Evolutionary conservation across 768 basidiomycete species (phyloP).

Genomic region (Kondoa malvinella): DNA sequence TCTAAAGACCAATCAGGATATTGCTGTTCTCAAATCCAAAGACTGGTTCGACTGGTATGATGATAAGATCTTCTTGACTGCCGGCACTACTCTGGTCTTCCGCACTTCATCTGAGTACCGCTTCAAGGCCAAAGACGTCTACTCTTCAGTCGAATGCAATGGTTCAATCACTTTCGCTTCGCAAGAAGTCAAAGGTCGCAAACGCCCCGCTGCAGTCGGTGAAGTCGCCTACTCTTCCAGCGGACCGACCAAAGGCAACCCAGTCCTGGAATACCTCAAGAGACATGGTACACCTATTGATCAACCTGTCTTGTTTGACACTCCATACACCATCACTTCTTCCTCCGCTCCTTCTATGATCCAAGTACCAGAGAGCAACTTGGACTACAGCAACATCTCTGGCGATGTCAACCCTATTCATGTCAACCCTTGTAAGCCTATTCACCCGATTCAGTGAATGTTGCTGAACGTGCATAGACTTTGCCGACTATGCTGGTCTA

Average conservation of each 20-base stretch:
- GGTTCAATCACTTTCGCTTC: conserved; percentile 53
- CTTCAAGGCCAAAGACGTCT: conserved; percentile 79
- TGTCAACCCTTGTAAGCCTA: conserved; percentile 85
- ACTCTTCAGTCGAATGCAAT: conserved; percentile 57
- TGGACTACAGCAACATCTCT: conserved; percentile 86
- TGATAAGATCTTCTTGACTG: conserved; percentile 53
- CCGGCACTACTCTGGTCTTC: conserved; percentile 76
- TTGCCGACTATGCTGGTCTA: conserved; percentile 77
- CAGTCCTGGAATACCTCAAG: conserved; percentile 78
- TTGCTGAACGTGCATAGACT: too few species aligned
- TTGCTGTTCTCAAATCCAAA: conserved; percentile 84
- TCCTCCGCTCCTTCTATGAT: conserved; percentile 48
- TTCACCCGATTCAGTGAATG: too few species aligned
- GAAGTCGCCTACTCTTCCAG: conserved; percentile 24
- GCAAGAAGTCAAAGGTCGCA: conserved; percentile 21
- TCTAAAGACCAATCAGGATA: conserved; percentile 53
- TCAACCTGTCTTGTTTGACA: conserved; percentile 56
- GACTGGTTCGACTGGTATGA: conserved; percentile 97
- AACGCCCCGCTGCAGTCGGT: conserved; percentile 19
- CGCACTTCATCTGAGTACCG: conserved; percentile 66
- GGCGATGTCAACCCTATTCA: conserved; percentile 99
- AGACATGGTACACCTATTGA: conserved; percentile 73
- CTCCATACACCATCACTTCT: conserved; percentile 67
- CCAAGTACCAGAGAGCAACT: conserved; percentile 73
- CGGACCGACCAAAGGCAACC: conserved; percentile 56